Evolutionary conservation across 1,284 basidiomycete species (phyloP).

Genomic region (Macrocybe sp.): DNA sequence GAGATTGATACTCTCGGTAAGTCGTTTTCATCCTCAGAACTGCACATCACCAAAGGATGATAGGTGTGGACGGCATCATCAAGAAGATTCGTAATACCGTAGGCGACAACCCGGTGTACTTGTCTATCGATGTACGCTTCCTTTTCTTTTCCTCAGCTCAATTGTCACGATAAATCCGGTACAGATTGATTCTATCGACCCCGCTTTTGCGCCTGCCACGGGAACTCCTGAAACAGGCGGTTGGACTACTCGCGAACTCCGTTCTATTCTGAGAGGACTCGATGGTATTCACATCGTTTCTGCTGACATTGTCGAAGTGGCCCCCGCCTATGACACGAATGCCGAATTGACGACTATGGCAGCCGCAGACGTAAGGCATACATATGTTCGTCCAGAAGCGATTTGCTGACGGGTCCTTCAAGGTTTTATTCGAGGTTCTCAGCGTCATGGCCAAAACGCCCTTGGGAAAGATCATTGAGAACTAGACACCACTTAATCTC

Average conservation of each 20-base stretch:
- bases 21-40: neutral
- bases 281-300: constrained; percentile 71
- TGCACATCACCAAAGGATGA: neutral
- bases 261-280: constrained; percentile 68
- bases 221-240: constrained; percentile 71
- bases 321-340: constrained; percentile 77
- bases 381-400: no score
- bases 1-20: constrained; percentile 71
- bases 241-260: constrained; percentile 73
- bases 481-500: constrained; percentile 8
- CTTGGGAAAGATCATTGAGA: constrained; percentile 45
- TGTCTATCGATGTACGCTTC: constrained; percentile 61
- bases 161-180: neutral
- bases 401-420: no score
- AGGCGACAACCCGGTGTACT: constrained; percentile 63
- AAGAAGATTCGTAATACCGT: constrained; percentile 68
- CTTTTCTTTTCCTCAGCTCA: constrained; percentile 1
- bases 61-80: constrained; percentile 64
- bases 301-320: constrained; percentile 79
- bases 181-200: constrained; percentile 71
- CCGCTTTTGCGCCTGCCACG: constrained; percentile 75
- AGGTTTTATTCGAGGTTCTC: constrained; percentile 72
- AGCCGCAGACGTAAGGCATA: constrained; percentile 62
- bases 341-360: constrained; percentile 54
- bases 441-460: constrained; percentile 76